Evolutionary conservation across 176 grass and related monocot genomes (phyloP).

Genomic region (sorghum (Sorghum bicolor)): Sorghum_bicolor_NCBIv3 NC_012870.2:72509001-72509500

Average conservation of each 20-base stretch:
- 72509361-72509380: neutral
- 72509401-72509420: neutral
- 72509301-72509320: neutral
- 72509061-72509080: neutral
- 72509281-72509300: neutral
- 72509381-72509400: conserved; percentile 24
- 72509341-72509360: neutral
- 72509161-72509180: conserved; percentile 4
- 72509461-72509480: neutral
- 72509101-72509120: neutral
- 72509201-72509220: neutral
- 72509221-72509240: neutral
- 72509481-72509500: neutral
- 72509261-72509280: conserved; percentile 10
- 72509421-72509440: neutral
- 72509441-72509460: neutral
- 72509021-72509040: neutral
- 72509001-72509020: conserved; percentile 20
- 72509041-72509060: conserved; percentile 20
- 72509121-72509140: neutral
- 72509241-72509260: neutral
- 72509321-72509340: neutral
- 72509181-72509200: neutral
- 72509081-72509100: neutral
- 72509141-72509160: neutral